Evolutionary conservation across 1,284 basidiomycete genomes (phyloP), one percentile per base, ranked within the genome.

Genomic region (Coniferiporia sulphurascens): DNA sequence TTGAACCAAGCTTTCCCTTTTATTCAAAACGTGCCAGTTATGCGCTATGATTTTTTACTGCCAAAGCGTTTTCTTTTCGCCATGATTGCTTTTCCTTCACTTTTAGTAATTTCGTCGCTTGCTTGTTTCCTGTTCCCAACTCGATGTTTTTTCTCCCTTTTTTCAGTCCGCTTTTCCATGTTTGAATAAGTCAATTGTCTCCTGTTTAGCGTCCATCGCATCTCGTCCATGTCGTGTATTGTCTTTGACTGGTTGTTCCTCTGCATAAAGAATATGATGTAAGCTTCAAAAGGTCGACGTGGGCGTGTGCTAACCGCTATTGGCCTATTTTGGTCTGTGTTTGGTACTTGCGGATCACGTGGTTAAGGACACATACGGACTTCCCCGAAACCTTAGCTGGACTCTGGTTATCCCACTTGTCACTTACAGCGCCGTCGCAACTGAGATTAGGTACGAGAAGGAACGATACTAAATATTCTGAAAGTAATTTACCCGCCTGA

Each of bases 191-290:
- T 58, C 53, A 48, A 36, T 51, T 36, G 36, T 38, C 36, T n/a
- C 48, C 21, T 55, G 52, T 59, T 44, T 45, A 36, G n/a, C 45
- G 59, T 56, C 49, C 17, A 46, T 56, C 49, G 54, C 54, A 55
- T 60, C 27, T 52, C 58, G 59, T 55, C 35, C 49, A 41, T 60
- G 49, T 60, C 49, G 35, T 60, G 59, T 60, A 55, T 35, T 52
- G 51, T 38, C 51, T 19, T 52, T 38, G 51, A 38, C 34, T 52
- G 17, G 35, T 52, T 52, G 38, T 52, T 52, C n/a, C 17, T 52
- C 48, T 41, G 51, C 34, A 17, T 38, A 52, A 52, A 38, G 34
- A 38, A 12, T 15, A 45, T 15, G 9, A 45, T 45, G 5, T 10
- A 45, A 45, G 15, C 36, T n/a, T n/a, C n/a, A n/a, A n/a, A n/a